Evolutionary conservation across 306 rosid genomes (phyloP), one percentile per base, ranked within the genome.

Genomic region (Dicorynia guianensis): DNA sequence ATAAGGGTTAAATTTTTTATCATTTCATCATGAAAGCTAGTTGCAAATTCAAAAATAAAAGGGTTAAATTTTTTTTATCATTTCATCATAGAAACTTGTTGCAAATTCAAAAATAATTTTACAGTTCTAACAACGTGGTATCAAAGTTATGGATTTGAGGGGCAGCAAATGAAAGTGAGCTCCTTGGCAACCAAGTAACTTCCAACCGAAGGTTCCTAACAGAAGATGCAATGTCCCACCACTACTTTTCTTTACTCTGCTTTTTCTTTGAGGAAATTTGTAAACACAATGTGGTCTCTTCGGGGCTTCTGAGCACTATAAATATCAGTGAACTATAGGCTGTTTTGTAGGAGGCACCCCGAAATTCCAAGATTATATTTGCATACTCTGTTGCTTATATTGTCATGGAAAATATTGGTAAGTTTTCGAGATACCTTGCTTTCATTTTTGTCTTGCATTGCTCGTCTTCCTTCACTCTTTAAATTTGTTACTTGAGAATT

Each of bases 401-500:
- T 30, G 34, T 42, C 66, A 76, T 76, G 80, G 67, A 44, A 44
- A 50, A 14, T 7, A 17, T 12, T 17, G 74, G 80, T 76, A 56
- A 67, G 30, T 67, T 20, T 4, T 14, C 15, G 1, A 18, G 15
- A 42, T 20, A 3, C 12, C 17, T 36, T 73, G 50, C 14, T 60
- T 36, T 38, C 2, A n/a, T n/a, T n/a, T 13, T 33, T 3, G 8
- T 11, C 1, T 3, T 11, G 2, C 0, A 4, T 3, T n/a, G 4
- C 13, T 19, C 1, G 9, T 7, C 20, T 0, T 17, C 13, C n/a
- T 17, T 15, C 8, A 1, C 18, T 44, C 42, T 66, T 47, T 4
- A 10, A 11, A 43, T 25, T 38, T 61, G 34, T 5, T 58, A 10
- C 20, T 59, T 47, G 38, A 8, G 25, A 15, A 38, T 58, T 33